Percentiles rank a stretch among this genome's conserved stretches.
Evolutionary conservation across 805 yeast species (phyloP).

Genomic region (Nematodospora valgi): DNA sequence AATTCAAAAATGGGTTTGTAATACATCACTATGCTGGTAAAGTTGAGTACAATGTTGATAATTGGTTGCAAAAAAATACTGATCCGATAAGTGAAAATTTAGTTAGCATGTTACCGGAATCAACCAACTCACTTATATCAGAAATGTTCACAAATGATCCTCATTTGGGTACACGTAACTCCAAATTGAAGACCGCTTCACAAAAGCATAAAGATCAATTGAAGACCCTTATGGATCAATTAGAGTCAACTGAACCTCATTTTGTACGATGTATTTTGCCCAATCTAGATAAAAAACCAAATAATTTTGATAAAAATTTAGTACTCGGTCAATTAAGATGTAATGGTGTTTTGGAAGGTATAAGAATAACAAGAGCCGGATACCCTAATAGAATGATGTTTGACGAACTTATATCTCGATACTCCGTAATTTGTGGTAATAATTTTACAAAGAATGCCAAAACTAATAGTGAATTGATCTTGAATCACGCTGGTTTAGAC

Average conservation of each 20-base stretch:
- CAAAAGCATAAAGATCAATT: conserved; percentile 88
- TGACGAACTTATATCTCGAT: conserved; percentile 72
- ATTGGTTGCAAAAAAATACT: conserved; percentile 92
- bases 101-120: conserved; percentile 54
- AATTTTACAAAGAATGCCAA: conserved; percentile 50
- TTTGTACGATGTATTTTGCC: conserved; percentile 96
- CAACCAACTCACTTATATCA: conserved; percentile 55
- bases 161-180: conserved; percentile 23
- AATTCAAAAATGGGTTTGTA: conserved; percentile 72
- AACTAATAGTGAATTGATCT: conserved; percentile 64
- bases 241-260: conserved; percentile 85
- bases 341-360: conserved; percentile 97
- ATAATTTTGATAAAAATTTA: conserved; percentile 65
- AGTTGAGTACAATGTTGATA: conserved; percentile 89
- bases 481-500: conserved; percentile 62
- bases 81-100: conserved; percentile 87
- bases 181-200: conserved; percentile 61
- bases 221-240: conserved; percentile 62
- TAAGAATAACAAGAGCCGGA: conserved; percentile 94
- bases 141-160: conserved; percentile 47
- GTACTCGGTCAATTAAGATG: conserved; percentile 90
- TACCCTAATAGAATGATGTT: conserved; percentile 90
- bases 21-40: conserved; percentile 93
- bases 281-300: conserved; percentile 69
- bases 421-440: conserved; percentile 57